These are phyloP conservation scores for Cucumis cinereus DNA, from an alignment of 306 rosid genomes.

Conservation along the genomic window DNA sequence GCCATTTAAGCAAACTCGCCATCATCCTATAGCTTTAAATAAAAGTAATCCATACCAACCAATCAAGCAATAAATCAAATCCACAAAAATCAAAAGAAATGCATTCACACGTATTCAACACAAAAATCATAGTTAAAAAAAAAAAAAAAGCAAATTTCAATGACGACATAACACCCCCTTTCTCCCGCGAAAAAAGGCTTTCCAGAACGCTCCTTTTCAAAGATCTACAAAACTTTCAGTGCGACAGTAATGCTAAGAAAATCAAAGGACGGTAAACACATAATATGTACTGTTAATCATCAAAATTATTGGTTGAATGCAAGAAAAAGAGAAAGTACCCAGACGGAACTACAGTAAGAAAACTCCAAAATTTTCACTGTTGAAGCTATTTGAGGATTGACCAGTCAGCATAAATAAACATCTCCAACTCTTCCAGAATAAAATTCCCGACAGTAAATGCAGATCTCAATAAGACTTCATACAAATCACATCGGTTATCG, in stretches of 20 bases:
- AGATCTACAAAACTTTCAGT: not conserved
- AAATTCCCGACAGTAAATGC: not conserved
- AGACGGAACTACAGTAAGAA: not conserved
- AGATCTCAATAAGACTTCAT: not conserved
- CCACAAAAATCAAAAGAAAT: not conserved
- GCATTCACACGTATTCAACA: not conserved
- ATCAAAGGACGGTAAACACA: not conserved
- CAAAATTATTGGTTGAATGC: not conserved
- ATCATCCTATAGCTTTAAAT: not conserved
- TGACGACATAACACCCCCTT: not conserved
- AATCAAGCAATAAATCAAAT: not conserved
- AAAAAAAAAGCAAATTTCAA: not conserved
- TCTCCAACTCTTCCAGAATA: not conserved
- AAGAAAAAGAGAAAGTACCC: not conserved
- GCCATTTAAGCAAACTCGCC: not conserved
- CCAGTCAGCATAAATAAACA: not conserved
- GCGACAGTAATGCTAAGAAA: not conserved
- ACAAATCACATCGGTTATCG: not conserved
- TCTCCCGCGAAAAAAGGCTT: not conserved
- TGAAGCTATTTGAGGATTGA: not conserved
- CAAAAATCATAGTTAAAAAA: not conserved
- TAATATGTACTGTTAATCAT: not conserved
- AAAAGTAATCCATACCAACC: not conserved
- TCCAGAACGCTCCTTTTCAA: not conserved
- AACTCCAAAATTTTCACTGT: not conserved